phyloP scores from a whole-genome alignment of 345 rosid genomes.

The Eucalyptus erythrocorys region DNA sequence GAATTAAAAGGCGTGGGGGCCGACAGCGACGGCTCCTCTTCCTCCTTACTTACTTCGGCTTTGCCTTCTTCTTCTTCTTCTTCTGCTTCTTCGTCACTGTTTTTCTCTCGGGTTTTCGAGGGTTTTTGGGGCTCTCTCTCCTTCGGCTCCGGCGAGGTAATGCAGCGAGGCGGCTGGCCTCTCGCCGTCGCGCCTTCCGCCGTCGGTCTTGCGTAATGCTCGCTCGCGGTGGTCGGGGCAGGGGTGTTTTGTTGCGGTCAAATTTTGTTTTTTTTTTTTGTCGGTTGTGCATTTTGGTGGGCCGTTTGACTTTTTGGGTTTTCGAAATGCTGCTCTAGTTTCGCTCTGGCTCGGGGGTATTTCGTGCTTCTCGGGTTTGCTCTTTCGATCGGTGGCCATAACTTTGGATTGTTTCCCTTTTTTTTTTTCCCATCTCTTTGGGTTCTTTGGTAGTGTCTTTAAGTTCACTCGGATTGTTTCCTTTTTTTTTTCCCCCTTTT shows the following conservation, averaged over 20 bases:
- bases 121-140: neutral
- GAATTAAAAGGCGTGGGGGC: neutral
- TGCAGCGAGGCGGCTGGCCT: neutral
- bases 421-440: neutral
- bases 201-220: neutral
- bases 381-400: neutral
- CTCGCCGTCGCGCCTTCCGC: neutral
- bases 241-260: neutral
- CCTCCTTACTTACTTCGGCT: neutral
- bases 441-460: neutral
- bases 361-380: neutral
- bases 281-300: neutral
- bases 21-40: neutral
- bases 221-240: neutral
- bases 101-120: neutral
- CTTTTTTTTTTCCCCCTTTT: too few species aligned
- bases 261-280: neutral
- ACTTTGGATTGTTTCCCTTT: neutral
- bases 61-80: neutral
- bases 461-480: too few species aligned
- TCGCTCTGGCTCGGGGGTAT: neutral
- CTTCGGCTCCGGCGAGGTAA: neutral
- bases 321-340: neutral
- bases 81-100: neutral
- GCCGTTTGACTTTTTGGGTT: neutral